Percentiles rank a stretch among this genome's conserved stretches.
phyloP scores from a whole-genome alignment of 2,329 filamentous ascomycete species.

The Colletotrichum noveboracense region DNA sequence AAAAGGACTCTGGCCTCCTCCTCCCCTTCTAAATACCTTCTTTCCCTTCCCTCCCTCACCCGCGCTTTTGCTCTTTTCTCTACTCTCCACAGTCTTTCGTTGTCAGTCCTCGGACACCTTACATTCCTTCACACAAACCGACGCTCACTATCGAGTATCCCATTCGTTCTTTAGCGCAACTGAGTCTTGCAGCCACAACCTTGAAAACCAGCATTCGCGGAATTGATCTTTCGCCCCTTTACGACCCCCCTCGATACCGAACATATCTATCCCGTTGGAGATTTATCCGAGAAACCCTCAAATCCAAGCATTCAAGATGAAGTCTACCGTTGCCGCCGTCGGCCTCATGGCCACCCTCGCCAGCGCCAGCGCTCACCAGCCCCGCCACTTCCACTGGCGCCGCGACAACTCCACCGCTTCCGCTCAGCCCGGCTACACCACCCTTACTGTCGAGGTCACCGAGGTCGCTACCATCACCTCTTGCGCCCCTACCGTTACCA shows the following conservation, averaged over 20 bases:
- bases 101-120: slow-evolving; percentile 23
- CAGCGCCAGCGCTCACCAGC: slow-evolving; percentile 45
- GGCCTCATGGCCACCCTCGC: slow-evolving; percentile 50
- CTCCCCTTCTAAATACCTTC: slow-evolving; percentile 15
- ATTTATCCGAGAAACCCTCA: background rate
- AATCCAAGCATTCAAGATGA: slow-evolving; percentile 46
- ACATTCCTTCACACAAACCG: slow-evolving; percentile 20
- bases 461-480: slow-evolving; percentile 63
- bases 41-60: background rate
- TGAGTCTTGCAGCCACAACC: slow-evolving; percentile 23
- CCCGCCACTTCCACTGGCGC: slow-evolving; percentile 35
- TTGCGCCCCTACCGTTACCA: slow-evolving; percentile 61
- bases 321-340: slow-evolving; percentile 46
- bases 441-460: slow-evolving; percentile 57
- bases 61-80: background rate
- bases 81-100: slow-evolving; percentile 22
- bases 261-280: background rate
- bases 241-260: slow-evolving; percentile 5
- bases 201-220: slow-evolving; percentile 3
- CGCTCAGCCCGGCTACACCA: slow-evolving; percentile 34
- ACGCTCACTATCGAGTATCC: slow-evolving; percentile 15
- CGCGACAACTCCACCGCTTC: slow-evolving; percentile 24
- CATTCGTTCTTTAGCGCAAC: slow-evolving; percentile 22
- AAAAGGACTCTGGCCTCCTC: slow-evolving; percentile 19
- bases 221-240: slow-evolving; percentile 24